phyloP scores from a whole-genome alignment of 2,329 filamentous ascomycete genomes.

The Pestalotiopsis sp. region DNA sequence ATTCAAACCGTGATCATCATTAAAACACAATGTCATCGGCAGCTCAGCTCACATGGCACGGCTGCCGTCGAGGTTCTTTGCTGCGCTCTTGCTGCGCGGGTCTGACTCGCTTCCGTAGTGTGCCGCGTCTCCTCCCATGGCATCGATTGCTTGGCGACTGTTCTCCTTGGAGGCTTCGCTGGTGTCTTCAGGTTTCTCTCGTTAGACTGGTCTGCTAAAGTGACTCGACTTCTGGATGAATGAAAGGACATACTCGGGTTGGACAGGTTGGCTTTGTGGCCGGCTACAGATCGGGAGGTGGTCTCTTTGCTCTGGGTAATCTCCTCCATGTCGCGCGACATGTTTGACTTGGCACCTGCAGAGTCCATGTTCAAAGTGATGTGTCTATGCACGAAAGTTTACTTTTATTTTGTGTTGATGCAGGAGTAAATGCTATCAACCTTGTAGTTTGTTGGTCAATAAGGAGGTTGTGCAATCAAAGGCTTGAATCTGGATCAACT shows the following conservation, averaged over 20 bases:
- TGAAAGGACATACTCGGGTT: conserved; percentile 41
- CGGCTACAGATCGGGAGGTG: conserved; percentile 28
- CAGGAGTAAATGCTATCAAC: too few relatives aligned
- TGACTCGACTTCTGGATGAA: too few relatives aligned
- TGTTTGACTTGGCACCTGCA: conserved; percentile 38
- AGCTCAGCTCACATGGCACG: conserved; percentile 24
- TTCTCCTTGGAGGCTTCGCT: conserved; percentile 47
- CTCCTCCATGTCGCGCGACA: conserved; percentile 44
- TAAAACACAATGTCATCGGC: too few relatives aligned
- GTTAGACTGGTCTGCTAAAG: background rate
- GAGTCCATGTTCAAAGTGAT: conserved; percentile 29
- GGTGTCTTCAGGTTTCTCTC: conserved; percentile 33
- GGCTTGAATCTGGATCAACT: too few relatives aligned
- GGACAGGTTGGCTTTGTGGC: conserved; percentile 49
- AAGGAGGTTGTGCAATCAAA: too few relatives aligned
- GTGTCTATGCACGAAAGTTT: background rate
- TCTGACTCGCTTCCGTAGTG: conserved; percentile 44
- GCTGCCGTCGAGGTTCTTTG: conserved; percentile 39
- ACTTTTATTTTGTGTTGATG: background rate
- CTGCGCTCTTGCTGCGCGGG: conserved; percentile 42
- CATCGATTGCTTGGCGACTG: conserved; percentile 40
- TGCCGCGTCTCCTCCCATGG: conserved; percentile 42
- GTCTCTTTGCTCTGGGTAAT: conserved; percentile 31
- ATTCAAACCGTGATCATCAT: background rate
- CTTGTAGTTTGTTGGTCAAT: too few relatives aligned